These are phyloP conservation scores for Epichloe baconii DNA, from an alignment of 2,329 filamentous ascomycete species.

Conservation along the genomic window DNA sequence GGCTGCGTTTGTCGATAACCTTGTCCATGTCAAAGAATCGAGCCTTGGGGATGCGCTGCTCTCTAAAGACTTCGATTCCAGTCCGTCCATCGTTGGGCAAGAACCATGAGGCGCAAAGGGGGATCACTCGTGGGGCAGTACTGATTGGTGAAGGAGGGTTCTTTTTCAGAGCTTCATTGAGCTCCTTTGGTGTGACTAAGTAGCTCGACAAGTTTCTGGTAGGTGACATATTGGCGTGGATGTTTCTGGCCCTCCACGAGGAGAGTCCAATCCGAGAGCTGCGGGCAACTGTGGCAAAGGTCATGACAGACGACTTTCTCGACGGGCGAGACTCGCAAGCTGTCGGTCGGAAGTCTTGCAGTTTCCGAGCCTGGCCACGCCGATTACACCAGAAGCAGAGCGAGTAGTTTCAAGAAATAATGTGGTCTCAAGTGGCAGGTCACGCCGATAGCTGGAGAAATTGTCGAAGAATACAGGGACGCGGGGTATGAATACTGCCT, in stretches of 20 bases:
- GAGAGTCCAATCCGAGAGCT: constrained; percentile 27
- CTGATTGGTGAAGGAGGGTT: constrained; percentile 70
- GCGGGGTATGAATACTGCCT: not conserved
- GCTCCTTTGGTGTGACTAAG: constrained; percentile 72
- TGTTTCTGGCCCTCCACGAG: constrained; percentile 21
- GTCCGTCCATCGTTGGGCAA: constrained; percentile 81
- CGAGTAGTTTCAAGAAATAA: not conserved
- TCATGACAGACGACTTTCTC: constrained; percentile 22
- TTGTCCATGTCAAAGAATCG: constrained; percentile 95
- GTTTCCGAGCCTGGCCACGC: not conserved
- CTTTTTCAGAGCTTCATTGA: constrained; percentile 68
- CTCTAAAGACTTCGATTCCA: constrained; percentile 68
- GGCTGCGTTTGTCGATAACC: constrained; percentile 73
- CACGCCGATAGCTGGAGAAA: not conserved
- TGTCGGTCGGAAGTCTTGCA: not conserved
- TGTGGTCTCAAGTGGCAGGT: not conserved
- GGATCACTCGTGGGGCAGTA: constrained; percentile 70
- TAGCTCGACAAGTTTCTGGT: constrained; percentile 55
- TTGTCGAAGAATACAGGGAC: not conserved
- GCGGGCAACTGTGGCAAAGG: constrained; percentile 28
- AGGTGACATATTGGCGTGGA: constrained; percentile 16
- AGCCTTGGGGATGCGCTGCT: constrained; percentile 74
- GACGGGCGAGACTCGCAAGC: not conserved
- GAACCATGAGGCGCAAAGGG: constrained; percentile 91
- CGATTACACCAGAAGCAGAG: not conserved